Percentiles rank a stretch among this genome's conserved stretches.
Conservation (phyloP, 495 filamentous ascomycete species). For the Jackrogersella multiformis region DNA sequence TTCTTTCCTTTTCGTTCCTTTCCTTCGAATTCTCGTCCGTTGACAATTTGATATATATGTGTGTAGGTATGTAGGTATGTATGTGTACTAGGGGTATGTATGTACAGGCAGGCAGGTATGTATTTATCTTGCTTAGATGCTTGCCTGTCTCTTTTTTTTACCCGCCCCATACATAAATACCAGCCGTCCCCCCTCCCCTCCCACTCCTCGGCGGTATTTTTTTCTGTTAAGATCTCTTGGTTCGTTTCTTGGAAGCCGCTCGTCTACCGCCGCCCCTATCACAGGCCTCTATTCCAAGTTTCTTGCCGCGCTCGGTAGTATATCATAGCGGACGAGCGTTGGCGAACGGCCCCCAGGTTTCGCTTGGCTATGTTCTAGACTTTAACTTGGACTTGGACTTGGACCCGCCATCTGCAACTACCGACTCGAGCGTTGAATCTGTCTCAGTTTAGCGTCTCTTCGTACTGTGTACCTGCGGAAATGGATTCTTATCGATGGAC, state of each 20-base stretch:
- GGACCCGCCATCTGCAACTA: conserved; percentile 30
- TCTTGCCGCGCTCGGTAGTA: conserved; percentile 18
- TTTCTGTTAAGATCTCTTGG: conserved; percentile 24
- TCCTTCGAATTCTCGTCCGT: conserved; percentile 11
- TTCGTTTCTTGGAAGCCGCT: conserved; percentile 30
- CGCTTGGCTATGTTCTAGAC: background rate
- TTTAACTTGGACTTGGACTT: no score
- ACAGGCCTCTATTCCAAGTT: background rate
- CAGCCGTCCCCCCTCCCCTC: conserved; percentile 4
- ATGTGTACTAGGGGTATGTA: no score
- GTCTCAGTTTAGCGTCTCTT: no score
- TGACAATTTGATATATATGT: background rate
- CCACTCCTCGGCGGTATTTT: conserved; percentile 12
- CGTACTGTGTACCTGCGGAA: conserved; percentile 5
- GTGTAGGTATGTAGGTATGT: background rate
- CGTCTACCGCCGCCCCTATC: conserved; percentile 12
- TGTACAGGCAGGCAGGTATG: no score
- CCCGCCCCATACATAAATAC: conserved; percentile 27
- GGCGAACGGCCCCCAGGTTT: conserved; percentile 6
- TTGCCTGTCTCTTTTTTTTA: background rate
- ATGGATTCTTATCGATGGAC: background rate
- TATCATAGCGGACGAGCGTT: background rate
- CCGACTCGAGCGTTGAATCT: conserved; percentile 21
- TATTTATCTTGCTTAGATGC: no score
- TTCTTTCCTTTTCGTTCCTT: conserved; percentile 2